A percentile compares a stretch with the other conserved stretches of the same genome.
phyloP scores from a whole-genome alignment of 306 rosid species.

The Morella rubra region DNA sequence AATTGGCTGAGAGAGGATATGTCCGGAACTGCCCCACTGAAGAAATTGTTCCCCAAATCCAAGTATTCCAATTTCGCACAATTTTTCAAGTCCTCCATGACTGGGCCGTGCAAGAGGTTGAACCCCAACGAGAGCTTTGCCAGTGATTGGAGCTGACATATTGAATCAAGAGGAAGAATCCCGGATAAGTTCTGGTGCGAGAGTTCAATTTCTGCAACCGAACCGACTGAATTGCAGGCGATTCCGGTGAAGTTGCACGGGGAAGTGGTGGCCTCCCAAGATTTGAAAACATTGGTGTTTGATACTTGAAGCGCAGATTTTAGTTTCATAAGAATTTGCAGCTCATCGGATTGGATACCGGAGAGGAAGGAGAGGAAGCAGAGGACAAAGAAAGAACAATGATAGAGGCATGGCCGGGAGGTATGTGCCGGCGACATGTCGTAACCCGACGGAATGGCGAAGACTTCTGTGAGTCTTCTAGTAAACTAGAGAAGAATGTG shows the following conservation, averaged over 20 bases:
- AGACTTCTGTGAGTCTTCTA: no score
- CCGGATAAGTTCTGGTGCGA: constrained; percentile 53
- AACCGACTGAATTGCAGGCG: constrained; percentile 39
- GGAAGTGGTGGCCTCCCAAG: constrained; percentile 45
- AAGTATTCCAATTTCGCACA: constrained; percentile 55
- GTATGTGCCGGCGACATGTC: constrained; percentile 35
- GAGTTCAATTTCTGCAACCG: constrained; percentile 59
- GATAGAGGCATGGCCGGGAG: not conserved
- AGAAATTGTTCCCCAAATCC: constrained; percentile 70
- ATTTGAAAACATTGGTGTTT: constrained; percentile 24
- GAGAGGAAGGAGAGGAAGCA: constrained; percentile 35
- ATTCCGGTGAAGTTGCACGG: constrained; percentile 57
- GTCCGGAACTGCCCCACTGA: constrained; percentile 62
- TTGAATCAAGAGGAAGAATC: constrained; percentile 50
- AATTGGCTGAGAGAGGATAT: constrained; percentile 46
- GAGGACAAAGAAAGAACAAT: constrained; percentile 16
- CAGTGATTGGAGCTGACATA: constrained; percentile 61
- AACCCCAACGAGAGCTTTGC: constrained; percentile 59
- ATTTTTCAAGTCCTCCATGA: constrained; percentile 47
- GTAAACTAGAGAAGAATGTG: no score
- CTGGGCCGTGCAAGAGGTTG: constrained; percentile 47
- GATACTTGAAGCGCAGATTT: constrained; percentile 45
- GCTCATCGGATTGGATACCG: constrained; percentile 41
- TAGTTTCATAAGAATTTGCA: constrained; percentile 49
- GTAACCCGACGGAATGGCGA: not conserved